Evolutionary conservation across 768 basidiomycete species (phyloP), one percentile per base, ranked within the genome.

Genomic region (Podaxis sp.): DNA sequence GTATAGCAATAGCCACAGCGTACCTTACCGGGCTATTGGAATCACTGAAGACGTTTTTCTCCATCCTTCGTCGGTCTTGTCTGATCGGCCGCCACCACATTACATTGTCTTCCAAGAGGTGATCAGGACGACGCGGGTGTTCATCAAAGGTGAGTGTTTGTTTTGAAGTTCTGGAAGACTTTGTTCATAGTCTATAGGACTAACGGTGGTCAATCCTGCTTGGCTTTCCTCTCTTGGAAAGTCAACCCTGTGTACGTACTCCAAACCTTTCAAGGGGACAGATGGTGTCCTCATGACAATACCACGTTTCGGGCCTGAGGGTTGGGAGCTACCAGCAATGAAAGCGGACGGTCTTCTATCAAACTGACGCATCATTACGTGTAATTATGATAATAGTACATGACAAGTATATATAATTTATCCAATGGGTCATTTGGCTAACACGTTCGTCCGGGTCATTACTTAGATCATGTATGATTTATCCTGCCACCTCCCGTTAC

Each of bases 11-110:
- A 84, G 90, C 0, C 88, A 87, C 69, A 90, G 90, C 7, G 86
- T 99, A 17, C 78, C 95, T 0, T 99, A 99, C 73, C 84, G 82
- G 55, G 90, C 95, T 0, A 69, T 95, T 56, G 90, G 92, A 1
- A 80, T 96, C 44, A 65, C 81, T 15, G 93, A 96, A 68, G 93
- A 97, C 67, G 93, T 96, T 1, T 99, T 85, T 75, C 88, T 99
- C 59, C 96, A 99, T 71, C 92, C 94, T 0, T 90, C 90, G 0
- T 96, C 93, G n/a, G 81, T 90, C 20, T 73, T 96, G 12, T 86
- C 87, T 62, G 82, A 83, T 67, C 64, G 66, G 5, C 65, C 87
- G 11, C 93, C 96, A 2, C 93, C 96, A 0, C 94, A 96, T 58
- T 99, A 89, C 71, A 67, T 99, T 51, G 83, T 92, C 41, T 99